Evolutionary conservation across 495 filamentous ascomycete genomes (phyloP).

Genomic region (Podospora sp.): DNA sequence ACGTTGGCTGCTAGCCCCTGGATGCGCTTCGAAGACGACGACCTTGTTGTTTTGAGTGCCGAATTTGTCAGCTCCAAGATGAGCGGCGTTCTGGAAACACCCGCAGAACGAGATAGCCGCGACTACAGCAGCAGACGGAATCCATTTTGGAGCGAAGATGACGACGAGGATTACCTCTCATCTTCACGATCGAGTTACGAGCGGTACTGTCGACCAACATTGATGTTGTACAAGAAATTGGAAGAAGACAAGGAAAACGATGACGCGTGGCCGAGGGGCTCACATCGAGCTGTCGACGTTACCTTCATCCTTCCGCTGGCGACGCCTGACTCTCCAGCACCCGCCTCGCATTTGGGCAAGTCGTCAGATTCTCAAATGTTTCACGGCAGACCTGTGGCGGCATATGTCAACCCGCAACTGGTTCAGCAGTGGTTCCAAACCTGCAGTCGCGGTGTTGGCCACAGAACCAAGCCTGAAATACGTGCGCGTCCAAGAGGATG

Average conservation of each 20-base stretch:
- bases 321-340: background rate
- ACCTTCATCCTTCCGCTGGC: background rate
- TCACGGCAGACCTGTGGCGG: background rate
- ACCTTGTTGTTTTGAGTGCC: background rate
- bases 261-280: too few species aligned
- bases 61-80: background rate
- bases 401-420: background rate
- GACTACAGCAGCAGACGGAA: too few species aligned
- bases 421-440: background rate
- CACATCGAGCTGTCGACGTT: background rate
- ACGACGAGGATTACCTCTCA: too few species aligned
- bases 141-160: too few species aligned
- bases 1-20: background rate
- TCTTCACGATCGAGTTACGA: background rate
- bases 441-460: too few species aligned
- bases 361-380: background rate
- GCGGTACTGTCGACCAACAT: background rate
- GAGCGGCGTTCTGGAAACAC: background rate
- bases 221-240: background rate
- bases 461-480: too few species aligned
- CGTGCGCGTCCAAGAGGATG: too few species aligned
- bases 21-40: background rate
- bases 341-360: background rate
- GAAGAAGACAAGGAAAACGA: too few species aligned
- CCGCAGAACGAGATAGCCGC: background rate